Evolutionary conservation across 805 yeast species (phyloP), one percentile per base, ranked within the genome.

Genomic region (Metschnikowia shivogae): DNA sequence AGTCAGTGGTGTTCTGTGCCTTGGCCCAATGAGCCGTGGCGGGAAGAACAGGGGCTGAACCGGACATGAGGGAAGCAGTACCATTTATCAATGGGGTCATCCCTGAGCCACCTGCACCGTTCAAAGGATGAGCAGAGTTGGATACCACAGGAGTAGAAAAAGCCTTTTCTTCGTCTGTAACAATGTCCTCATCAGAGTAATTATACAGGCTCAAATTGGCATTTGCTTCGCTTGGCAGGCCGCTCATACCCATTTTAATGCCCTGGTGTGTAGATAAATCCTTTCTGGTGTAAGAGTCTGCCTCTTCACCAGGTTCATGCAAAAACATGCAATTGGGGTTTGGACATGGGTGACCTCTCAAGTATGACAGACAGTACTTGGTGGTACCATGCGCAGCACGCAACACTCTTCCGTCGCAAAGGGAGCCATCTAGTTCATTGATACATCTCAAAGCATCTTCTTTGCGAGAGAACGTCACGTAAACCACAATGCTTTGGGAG

Each of bases 301-400:
- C 98, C 65, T 93, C 99, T 72, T 93, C 99, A 47, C 99, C 99
- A 6, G 99, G 99, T 67, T 93, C 99, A 64, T 93, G 99, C 58
- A 93, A 75, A 60, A 93, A 93, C 99, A 93, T 93, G 76, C 99
- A 93, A 61, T 89, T 89, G 50, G 98, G 98, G 67, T 93, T 93
- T 48, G 96, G 99, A 69, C 99, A 93, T 8, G 93, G 84, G 63
- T 88, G 95, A 31, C 97, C 97, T 55, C 97, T 78, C 52, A 93
- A 71, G 62, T 93, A 93, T 3, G 96, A 85, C n/a, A 96, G 88
- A 65, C 99, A 93, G 70, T 93, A 93, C 66, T 93, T 93, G 10
- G 99, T 93, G 4, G 99, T 93, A 62, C 99, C 99, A 64, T 90
- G 95, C 0, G 98, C 97, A 12, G 99, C 99, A 49, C 92, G 77